These are phyloP conservation scores for Gryganskiella cystojenkinii DNA, from an alignment of 192 early-diverging fungal genomes.

Conservation along the genomic window DNA sequence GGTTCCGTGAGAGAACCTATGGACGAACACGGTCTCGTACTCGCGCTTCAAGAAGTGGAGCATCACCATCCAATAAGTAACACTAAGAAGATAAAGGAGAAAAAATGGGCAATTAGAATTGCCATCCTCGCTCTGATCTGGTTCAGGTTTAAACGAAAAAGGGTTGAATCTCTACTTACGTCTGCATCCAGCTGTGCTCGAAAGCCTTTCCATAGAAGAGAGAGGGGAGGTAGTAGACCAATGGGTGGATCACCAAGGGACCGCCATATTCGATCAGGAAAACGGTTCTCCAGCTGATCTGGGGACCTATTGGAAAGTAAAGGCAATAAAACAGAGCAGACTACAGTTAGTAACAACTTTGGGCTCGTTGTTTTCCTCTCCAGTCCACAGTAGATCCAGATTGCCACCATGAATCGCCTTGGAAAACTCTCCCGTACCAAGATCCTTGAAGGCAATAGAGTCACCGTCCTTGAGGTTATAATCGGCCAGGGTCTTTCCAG, in stretches of 20 bases:
- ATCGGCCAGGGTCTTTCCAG: slow-evolving; percentile 66
- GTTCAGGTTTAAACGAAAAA: not conserved
- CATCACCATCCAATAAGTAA: slow-evolving; percentile 75
- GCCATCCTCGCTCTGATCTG: not conserved
- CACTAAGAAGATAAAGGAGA: slow-evolving; percentile 46
- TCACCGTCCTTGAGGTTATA: slow-evolving; percentile 74
- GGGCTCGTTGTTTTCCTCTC: too few relatives aligned
- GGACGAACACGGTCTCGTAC: slow-evolving; percentile 92
- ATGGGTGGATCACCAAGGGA: slow-evolving; percentile 84
- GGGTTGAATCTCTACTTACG: slow-evolving; percentile 5
- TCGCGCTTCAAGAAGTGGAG: slow-evolving; percentile 94
- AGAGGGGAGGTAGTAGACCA: slow-evolving; percentile 81
- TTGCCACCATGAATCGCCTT: not conserved
- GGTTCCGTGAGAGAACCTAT: slow-evolving; percentile 92
- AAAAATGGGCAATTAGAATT: too few relatives aligned
- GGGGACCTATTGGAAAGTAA: slow-evolving; percentile 66
- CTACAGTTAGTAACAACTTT: not conserved
- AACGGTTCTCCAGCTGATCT: slow-evolving; percentile 92
- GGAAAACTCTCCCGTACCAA: slow-evolving; percentile 58
- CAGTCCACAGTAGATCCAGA: not conserved
- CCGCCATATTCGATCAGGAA: slow-evolving; percentile 94
- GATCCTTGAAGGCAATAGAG: slow-evolving; percentile 75
- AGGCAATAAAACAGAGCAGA: not conserved
- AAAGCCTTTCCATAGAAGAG: slow-evolving; percentile 74
- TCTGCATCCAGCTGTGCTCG: slow-evolving; percentile 80